Percentiles rank a stretch among this genome's conserved stretches.
Conservation (phyloP, 2,329 filamentous ascomycete species). For the Colletotrichum sp. region DNA sequence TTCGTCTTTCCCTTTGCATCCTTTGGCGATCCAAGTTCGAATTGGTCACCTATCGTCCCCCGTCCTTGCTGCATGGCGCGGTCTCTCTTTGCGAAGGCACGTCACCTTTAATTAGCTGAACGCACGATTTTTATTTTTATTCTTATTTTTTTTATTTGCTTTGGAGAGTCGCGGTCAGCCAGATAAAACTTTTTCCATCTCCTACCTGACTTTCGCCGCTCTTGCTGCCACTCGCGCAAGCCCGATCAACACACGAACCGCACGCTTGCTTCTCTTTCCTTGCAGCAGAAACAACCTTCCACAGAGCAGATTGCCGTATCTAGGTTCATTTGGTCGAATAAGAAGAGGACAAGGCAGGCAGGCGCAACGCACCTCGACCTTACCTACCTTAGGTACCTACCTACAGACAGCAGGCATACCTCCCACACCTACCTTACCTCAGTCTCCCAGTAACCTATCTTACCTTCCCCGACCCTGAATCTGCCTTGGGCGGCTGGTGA, state of each 20-base stretch:
- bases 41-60: neutral
- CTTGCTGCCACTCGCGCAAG: neutral
- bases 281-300: neutral
- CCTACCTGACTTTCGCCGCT: neutral
- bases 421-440: neutral
- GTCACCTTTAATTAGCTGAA: neutral
- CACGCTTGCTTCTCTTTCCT: neutral
- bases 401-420: neutral
- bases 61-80: neutral
- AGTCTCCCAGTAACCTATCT: neutral
- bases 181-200: neutral
- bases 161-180: neutral
- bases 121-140: neutral
- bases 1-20: neutral
- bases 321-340: neutral
- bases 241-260: neutral
- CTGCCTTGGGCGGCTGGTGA: neutral
- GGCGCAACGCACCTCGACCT: neutral
- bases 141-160: neutral
- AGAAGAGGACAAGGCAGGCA: neutral
- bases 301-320: neutral
- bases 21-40: neutral
- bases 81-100: neutral
- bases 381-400: neutral
- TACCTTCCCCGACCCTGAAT: neutral